Base-by-base conservation (phyloP, 495 filamentous ascomycete genomes). In the Aspergillus asperescens region DNA sequence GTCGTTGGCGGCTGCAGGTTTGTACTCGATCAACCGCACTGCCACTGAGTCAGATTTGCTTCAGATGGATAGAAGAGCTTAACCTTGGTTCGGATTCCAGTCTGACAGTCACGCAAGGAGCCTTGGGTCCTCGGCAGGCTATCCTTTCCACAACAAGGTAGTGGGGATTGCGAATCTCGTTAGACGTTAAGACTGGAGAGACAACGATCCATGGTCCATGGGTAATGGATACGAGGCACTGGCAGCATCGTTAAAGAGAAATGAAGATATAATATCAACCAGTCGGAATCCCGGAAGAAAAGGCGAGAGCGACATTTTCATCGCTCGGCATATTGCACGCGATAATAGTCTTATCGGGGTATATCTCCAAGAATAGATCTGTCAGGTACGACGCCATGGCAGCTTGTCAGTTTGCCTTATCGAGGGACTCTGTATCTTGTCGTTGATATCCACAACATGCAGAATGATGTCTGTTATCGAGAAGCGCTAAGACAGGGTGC, bases 361-460 rank as follows among this genome's bases (percentile, higher is more conserved):
- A 19, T 49, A 49, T 39, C 32, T 49, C 46, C 46, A 49, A 49
- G n/a, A 39, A 49, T 49, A 49, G 46, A 49, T 28, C 46, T 49
- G 46, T 49, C 34, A 49, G 46, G 46, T 39, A 49, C 46, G 32
- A 48, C 27, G 27, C 25, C 18, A 34, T 48, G 20, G 29, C 42
- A 48, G 46, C 29, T 23, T 22, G 44, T 35, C 44, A 24, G 28
- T 23, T 24, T 35, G 29, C 44, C 8, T 35, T 47, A 1, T 23
- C 29, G 16, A 20, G 28, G 46, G 32, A 35, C 32, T 28, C 25
- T 35, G 13, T 16, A 39, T 39, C 43, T 13, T 22, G 16, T 31
- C 43, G 5, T 31, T 27, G 12, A 28, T 39, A 49, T 41, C 28
- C 12, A 5, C 15, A 18, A n/a, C 28, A 15, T 28, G 10, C 19